Percentiles rank a stretch among this genome's conserved stretches.
These are phyloP conservation scores for Ensete glaucum DNA, from an alignment of 176 grass and related monocot genomes.

Conservation along the genomic window DNA sequence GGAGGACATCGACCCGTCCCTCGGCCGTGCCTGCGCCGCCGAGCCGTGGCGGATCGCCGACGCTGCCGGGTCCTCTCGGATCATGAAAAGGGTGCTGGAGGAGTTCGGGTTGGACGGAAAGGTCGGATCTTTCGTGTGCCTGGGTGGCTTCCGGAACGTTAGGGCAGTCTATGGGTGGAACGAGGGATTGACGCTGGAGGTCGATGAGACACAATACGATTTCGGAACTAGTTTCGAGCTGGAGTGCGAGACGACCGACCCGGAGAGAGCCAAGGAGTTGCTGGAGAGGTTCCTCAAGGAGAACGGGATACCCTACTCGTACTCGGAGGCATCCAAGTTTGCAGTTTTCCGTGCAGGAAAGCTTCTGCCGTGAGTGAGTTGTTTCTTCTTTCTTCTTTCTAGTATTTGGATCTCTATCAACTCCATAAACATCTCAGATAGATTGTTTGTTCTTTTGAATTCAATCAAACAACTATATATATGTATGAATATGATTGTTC, in stretches of 20 bases:
- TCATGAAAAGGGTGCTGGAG: slow-evolving; percentile 44
- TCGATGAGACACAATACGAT: slow-evolving; percentile 60
- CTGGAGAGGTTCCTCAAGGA: slow-evolving; percentile 52
- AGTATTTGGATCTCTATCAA: neutral
- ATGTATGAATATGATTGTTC: no score
- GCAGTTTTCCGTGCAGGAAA: slow-evolving; percentile 61
- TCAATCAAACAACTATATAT: no score
- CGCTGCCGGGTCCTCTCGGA: slow-evolving; percentile 32
- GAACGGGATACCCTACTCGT: slow-evolving; percentile 46
- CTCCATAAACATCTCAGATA: neutral
- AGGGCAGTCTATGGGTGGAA: slow-evolving; percentile 53
- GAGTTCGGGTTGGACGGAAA: slow-evolving; percentile 48
- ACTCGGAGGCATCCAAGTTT: slow-evolving; percentile 58
- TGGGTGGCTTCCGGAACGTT: slow-evolving; percentile 80
- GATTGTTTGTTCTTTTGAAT: no score
- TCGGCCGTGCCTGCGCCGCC: slow-evolving; percentile 52
- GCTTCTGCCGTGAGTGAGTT: slow-evolving; percentile 39
- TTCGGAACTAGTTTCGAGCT: slow-evolving; percentile 68
- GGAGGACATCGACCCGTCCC: slow-evolving; percentile 51
- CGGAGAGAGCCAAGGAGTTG: slow-evolving; percentile 42
- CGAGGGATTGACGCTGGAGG: slow-evolving; percentile 49
- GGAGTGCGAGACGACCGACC: slow-evolving; percentile 64
- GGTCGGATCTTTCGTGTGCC: slow-evolving; percentile 35
- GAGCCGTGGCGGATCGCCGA: slow-evolving; percentile 44
- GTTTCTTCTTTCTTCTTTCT: neutral